phyloP scores from a whole-genome alignment of 345 rosid genomes.

The Eutrema yunnanense region DNA sequence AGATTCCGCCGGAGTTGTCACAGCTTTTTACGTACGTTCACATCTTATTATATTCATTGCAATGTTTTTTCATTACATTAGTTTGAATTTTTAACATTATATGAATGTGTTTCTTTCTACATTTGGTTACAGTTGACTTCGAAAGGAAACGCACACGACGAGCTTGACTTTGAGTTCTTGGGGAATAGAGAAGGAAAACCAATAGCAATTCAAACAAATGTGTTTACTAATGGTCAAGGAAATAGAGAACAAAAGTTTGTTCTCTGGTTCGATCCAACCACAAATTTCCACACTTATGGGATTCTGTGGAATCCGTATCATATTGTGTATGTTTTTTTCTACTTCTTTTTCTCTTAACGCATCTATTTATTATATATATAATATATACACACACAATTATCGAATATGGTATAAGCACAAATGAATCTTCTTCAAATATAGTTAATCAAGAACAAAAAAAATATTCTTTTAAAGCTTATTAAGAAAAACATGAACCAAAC shows the following conservation, averaged over 20 bases:
- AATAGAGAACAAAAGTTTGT: slow-evolving; percentile 48
- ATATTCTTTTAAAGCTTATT: too few relatives aligned
- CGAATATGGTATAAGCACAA: too few relatives aligned
- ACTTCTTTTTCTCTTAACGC: too few relatives aligned
- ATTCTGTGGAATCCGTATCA: slow-evolving; percentile 68
- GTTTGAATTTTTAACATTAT: not conserved
- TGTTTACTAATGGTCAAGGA: slow-evolving; percentile 46
- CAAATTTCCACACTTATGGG: slow-evolving; percentile 45
- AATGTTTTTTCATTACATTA: not conserved
- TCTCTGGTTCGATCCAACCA: slow-evolving; percentile 66
- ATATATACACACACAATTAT: too few relatives aligned
- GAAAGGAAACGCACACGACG: slow-evolving; percentile 40
- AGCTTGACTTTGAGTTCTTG: slow-evolving; percentile 68
- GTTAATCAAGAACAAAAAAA: too few relatives aligned
- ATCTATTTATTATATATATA: too few relatives aligned
- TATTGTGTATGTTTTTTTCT: slow-evolving; percentile 44
- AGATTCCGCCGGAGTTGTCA: slow-evolving; percentile 59
- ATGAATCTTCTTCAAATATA: too few relatives aligned
- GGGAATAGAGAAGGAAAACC: slow-evolving; percentile 62
- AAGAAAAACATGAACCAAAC: too few relatives aligned
- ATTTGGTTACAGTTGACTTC: slow-evolving; percentile 31
- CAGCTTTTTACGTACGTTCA: slow-evolving; percentile 51
- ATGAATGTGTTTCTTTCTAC: not conserved
- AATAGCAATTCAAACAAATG: slow-evolving; percentile 51
- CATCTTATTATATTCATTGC: not conserved